Conservation (phyloP, 305 asterid species). For the Ajuga reptans region DNA sequence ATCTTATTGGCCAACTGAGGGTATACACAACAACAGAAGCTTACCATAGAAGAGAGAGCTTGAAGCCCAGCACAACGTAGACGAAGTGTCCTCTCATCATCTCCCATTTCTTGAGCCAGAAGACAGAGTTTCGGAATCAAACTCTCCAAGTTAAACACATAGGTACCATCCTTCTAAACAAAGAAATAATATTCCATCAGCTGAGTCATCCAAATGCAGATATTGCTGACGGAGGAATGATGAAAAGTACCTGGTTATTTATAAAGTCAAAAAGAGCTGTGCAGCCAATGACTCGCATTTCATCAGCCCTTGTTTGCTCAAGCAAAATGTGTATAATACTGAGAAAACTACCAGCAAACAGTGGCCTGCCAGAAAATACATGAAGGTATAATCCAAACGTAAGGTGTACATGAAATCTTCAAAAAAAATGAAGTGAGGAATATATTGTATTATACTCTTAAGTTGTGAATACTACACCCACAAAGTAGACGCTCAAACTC, state of each 20-base stretch:
- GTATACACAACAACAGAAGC: conserved; percentile 13
- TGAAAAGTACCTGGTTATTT: conserved; percentile 55
- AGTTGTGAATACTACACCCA: background rate
- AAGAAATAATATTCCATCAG: conserved; percentile 22
- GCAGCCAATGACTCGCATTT: conserved; percentile 56
- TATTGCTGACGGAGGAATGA: conserved; percentile 3
- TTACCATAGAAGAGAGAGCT: conserved; percentile 63
- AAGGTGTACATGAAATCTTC: background rate
- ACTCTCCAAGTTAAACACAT: conserved; percentile 68
- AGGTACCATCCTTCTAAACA: conserved; percentile 58
- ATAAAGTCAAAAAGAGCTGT: conserved; percentile 66
- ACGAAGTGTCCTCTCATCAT: conserved; percentile 40
- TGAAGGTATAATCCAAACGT: conserved; percentile 19
- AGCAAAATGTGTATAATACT: conserved; percentile 53
- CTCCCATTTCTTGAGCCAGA: conserved; percentile 72
- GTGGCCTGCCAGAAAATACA: conserved; percentile 45
- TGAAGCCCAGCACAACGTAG: conserved; percentile 67
- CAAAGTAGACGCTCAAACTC: background rate
- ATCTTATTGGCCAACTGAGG: conserved; percentile 9
- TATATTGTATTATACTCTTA: background rate
- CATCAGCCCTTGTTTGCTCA: conserved; percentile 61
- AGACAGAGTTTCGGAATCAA: conserved; percentile 67
- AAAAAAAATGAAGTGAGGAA: background rate
- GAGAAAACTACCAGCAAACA: conserved; percentile 74
- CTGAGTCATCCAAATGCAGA: conserved; percentile 12